Evolutionary conservation across 345 rosid species (phyloP).

Genomic region (Eutrema japonicum): DNA sequence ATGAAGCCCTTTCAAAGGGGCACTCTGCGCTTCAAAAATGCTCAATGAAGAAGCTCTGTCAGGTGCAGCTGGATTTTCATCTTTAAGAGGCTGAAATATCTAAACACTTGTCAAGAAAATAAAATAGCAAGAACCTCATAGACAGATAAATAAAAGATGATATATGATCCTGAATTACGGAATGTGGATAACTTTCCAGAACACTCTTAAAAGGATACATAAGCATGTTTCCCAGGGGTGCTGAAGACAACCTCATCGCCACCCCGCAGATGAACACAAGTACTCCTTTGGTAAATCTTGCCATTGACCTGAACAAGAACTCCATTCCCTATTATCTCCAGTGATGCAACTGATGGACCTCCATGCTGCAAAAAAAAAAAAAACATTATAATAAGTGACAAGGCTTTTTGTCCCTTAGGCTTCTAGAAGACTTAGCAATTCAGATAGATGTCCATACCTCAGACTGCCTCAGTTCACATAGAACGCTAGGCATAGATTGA

Average conservation of each 20-base stretch:
- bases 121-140: not conserved
- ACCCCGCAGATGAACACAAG: conserved; percentile 61
- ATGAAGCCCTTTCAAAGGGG: conserved; percentile 71
- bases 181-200: not conserved
- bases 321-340: conserved; percentile 80
- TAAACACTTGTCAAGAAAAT: conserved; percentile 56
- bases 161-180: not conserved
- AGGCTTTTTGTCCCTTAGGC: not conserved
- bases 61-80: conserved; percentile 61
- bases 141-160: conserved; percentile 2
- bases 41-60: conserved; percentile 66
- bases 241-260: conserved; percentile 93
- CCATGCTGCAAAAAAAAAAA: conserved; percentile 55
- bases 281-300: conserved; percentile 52
- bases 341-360: conserved; percentile 62
- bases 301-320: conserved; percentile 88
- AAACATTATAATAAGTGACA: conserved; percentile 27
- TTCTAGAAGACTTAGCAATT: conserved; percentile 8
- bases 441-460: conserved; percentile 57
- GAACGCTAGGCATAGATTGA: conserved; percentile 53
- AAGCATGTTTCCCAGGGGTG: conserved; percentile 76
- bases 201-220: conserved; percentile 72
- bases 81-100: conserved; percentile 87
- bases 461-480: conserved; percentile 75
- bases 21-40: conserved; percentile 74